phyloP scores from a whole-genome alignment of 2,329 filamentous ascomycete genomes.

The Alternaria panax region DNA sequence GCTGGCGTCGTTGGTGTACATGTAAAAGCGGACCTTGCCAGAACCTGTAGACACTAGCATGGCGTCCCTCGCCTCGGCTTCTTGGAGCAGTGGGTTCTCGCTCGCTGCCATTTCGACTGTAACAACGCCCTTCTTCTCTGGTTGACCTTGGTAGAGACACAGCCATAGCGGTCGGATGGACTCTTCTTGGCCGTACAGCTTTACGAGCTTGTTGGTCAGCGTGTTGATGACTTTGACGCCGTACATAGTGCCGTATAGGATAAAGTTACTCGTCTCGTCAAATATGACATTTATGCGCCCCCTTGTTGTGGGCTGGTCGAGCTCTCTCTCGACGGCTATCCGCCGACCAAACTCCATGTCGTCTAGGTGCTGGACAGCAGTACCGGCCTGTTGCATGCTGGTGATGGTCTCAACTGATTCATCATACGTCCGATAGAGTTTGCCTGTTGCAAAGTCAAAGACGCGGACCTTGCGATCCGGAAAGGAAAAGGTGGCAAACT shows the following conservation, averaged over 20 bases:
- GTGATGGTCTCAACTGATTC: slow-evolving; percentile 89
- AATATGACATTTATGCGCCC: slow-evolving; percentile 87
- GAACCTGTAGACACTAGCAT: slow-evolving; percentile 85
- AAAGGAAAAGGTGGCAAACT: slow-evolving; percentile 88
- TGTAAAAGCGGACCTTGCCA: slow-evolving; percentile 92
- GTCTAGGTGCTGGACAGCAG: slow-evolving; percentile 79
- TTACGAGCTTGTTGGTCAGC: slow-evolving; percentile 89
- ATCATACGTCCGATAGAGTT: slow-evolving; percentile 91
- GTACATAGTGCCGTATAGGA: slow-evolving; percentile 90
- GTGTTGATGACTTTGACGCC: slow-evolving; percentile 97
- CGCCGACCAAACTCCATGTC: slow-evolving; percentile 91
- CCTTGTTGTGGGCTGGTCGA: slow-evolving; percentile 73
- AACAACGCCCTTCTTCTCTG: slow-evolving; percentile 89
- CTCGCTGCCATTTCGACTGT: slow-evolving; percentile 98
- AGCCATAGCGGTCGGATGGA: slow-evolving; percentile 84
- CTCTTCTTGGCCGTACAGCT: slow-evolving; percentile 89
- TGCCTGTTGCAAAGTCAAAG: slow-evolving; percentile 90
- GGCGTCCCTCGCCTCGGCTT: slow-evolving; percentile 89
- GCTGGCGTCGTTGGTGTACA: slow-evolving; percentile 92
- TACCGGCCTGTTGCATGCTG: slow-evolving; percentile 96
- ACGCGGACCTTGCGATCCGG: slow-evolving; percentile 92
- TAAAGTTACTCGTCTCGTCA: slow-evolving; percentile 94
- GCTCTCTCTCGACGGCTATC: slow-evolving; percentile 83
- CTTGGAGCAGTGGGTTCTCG: slow-evolving; percentile 88
- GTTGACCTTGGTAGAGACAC: slow-evolving; percentile 90